Evolutionary conservation across 2,329 filamentous ascomycete species (phyloP).

Genomic region (Aspergillus vadensis): DNA sequence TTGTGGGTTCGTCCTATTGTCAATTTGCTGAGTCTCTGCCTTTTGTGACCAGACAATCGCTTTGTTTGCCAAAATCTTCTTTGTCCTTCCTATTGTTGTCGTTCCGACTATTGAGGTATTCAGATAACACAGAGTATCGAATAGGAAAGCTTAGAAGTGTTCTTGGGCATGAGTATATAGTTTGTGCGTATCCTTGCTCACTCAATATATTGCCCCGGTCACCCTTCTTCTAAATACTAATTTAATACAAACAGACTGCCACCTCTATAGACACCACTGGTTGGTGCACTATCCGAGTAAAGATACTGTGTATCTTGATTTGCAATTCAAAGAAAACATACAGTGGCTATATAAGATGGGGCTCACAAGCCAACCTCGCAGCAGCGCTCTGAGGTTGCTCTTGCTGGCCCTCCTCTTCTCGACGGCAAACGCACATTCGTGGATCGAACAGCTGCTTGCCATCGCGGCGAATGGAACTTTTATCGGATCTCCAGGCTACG

Average conservation of each 20-base stretch:
- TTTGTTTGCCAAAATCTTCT: not conserved
- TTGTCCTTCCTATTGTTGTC: constrained; percentile 2
- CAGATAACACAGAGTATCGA: not conserved
- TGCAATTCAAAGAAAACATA: not conserved
- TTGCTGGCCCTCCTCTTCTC: constrained; percentile 32
- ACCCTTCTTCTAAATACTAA: constrained; percentile 5
- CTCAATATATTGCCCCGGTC: not conserved
- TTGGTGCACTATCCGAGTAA: constrained; percentile 16
- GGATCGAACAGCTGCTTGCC: constrained; percentile 75
- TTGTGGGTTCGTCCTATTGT: constrained; percentile 5
- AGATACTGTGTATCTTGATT: not conserved
- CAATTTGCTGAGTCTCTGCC: not conserved
- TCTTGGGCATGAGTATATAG: not conserved
- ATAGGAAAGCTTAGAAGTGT: not conserved
- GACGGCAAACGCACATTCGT: constrained; percentile 65
- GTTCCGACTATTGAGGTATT: not conserved
- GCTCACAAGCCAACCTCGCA: constrained; percentile 10
- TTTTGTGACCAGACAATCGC: not conserved
- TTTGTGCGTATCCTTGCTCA: not conserved
- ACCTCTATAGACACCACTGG: constrained; percentile 17
- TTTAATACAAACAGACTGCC: not conserved
- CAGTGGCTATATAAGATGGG: not conserved
- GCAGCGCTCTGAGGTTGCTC: constrained; percentile 12
- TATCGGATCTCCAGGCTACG: constrained; percentile 69
- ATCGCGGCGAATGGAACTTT: constrained; percentile 75